Evolutionary conservation across 306 rosid species (phyloP), one percentile per base, ranked within the genome.

Genomic region (Mimosa pudica): DNA sequence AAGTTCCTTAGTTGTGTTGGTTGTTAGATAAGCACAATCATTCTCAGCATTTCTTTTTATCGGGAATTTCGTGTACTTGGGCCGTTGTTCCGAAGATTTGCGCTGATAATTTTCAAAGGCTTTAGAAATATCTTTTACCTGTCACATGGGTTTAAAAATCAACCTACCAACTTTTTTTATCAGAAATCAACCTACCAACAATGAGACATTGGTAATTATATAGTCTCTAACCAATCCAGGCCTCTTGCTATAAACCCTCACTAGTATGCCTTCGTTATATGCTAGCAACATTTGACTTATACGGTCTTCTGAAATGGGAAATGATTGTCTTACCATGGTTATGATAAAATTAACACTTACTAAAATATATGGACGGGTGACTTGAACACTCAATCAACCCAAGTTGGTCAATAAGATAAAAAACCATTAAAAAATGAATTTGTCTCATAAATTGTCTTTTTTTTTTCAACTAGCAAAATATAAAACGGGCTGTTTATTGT

Each of bases 81-180:
- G 91, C 81, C 84, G 82, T 90, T 67, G 75, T 86, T 52, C 98
- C 98, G 10, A 86, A 90, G 18, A 80, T 92, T 85, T 89, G 49
- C 85, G n/a, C 87, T 90, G 98, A 83, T 89, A 90, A 77, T 92
- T 94, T 80, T 90, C 92, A 11, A 94, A 94, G 65, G 98, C 98
- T 36, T 81, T 87, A 57, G 97, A 92, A 79, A 94, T 88, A 70
- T 84, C 88, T 82, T 73, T 92, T 57, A 94, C 98, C 98, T 24
- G 11, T 65, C 58, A 14, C 67, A 74, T 49, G 47, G 48, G 65
- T 47, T 6, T 18, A 61, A 79, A 49, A 64, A 64, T 74, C 85
- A 83, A 61, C 71, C 32, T 38, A 38, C 4, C 72, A 49, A 76
- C 65, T 64, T 24, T 24, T 24, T 24, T 24, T 24, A 24, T 24